Conservation (phyloP, 2,329 filamentous ascomycete species). For the Xylariaceae sp. region DNA sequence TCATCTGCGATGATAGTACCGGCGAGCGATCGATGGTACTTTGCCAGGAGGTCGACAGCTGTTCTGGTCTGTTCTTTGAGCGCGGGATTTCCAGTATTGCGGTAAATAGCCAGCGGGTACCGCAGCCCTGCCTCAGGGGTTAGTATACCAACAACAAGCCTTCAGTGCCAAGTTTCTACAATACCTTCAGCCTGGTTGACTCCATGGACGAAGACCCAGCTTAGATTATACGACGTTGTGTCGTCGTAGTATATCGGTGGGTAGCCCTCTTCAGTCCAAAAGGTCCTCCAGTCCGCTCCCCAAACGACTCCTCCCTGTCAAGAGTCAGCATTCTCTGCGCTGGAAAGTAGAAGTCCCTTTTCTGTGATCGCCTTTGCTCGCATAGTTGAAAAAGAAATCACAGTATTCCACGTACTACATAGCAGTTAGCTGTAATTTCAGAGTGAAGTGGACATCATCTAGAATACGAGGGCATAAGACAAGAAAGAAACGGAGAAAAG, state of each 20-base stretch:
- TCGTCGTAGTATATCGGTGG: conserved; percentile 14
- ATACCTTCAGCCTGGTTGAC: conserved; percentile 33
- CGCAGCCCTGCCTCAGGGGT: conserved; percentile 22
- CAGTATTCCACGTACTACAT: too few species aligned
- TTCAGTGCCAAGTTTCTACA: too few species aligned
- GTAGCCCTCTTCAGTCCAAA: conserved; percentile 20
- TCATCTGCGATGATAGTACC: conserved; percentile 32
- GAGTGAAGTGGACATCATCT: too few species aligned
- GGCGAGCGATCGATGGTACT: conserved; percentile 29
- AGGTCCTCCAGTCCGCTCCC: conserved; percentile 23
- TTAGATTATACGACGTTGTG: conserved; percentile 18
- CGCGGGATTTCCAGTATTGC: conserved; percentile 25
- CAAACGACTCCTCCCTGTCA: conserved; percentile 5
- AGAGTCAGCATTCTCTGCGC: too few species aligned
- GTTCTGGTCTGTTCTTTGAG: conserved; percentile 24
- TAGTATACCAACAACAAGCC: too few species aligned
- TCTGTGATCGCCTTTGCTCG: too few species aligned
- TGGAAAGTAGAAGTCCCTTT: too few species aligned
- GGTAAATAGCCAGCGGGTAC: conserved; percentile 28
- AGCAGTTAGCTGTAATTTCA: too few species aligned
- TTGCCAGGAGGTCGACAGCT: conserved; percentile 26
- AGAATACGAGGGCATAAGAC: too few species aligned
- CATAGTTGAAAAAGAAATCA: too few species aligned
- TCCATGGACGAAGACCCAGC: conserved; percentile 29
- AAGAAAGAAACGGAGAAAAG: too few species aligned